phyloP scores from a whole-genome alignment of 306 rosid genomes.

The Cicer judaicum region DNA sequence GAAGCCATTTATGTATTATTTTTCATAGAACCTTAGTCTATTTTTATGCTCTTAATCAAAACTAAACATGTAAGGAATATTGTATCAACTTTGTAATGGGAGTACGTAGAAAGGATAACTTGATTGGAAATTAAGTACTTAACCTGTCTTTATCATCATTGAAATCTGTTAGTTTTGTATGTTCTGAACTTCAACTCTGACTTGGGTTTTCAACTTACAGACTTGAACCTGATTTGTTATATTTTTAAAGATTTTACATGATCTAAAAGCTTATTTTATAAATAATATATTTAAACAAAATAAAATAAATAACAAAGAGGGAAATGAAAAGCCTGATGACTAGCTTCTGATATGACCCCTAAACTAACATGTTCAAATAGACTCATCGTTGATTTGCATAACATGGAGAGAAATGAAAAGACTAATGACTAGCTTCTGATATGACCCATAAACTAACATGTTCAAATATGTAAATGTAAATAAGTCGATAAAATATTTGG shows the following conservation, averaged over 20 bases:
- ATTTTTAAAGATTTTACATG: too few species aligned
- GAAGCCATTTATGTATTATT: conserved; percentile 21
- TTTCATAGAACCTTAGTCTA: neutral
- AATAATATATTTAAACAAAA: too few species aligned
- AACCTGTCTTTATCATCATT: too few species aligned
- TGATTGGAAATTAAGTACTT: too few species aligned
- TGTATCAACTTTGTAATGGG: neutral
- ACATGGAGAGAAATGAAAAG: neutral
- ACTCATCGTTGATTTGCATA: too few species aligned
- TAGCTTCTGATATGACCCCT: neutral
- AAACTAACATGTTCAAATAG: neutral
- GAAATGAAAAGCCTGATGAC: neutral
- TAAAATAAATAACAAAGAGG: neutral
- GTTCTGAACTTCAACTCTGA: neutral
- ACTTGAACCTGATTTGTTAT: neutral
- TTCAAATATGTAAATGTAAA: neutral
- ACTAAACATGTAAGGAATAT: neutral
- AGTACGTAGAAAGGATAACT: too few species aligned
- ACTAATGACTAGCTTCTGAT: neutral
- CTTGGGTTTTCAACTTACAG: neutral
- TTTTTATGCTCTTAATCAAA: neutral
- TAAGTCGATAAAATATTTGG: neutral
- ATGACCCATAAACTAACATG: neutral
- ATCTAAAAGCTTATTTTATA: too few species aligned
- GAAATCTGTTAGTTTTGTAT: neutral